Base-by-base conservation (phyloP, 805 yeast genomes). In the Ogataea philodendri region DNA sequence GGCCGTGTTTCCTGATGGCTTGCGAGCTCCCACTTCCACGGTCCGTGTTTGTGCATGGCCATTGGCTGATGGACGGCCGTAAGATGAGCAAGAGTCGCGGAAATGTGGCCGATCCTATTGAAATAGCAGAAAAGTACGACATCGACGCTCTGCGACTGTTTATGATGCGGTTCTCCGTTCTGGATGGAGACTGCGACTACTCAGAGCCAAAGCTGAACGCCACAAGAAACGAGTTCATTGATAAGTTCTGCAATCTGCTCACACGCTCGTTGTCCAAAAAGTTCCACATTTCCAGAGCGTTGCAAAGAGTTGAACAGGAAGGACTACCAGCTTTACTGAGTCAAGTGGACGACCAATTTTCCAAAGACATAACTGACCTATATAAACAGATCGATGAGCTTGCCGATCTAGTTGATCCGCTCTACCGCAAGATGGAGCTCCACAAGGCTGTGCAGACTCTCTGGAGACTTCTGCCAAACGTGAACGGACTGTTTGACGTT, bases 81-180 rank as follows among this genome's bases (percentile, higher is more conserved):
- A 93, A 93, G 55, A 93, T 93, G 98, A 84, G 95, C 32, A 93
- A 93, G 52, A 81, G 94, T 38, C 63, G 79, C 36, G 96, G 97
- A 0, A 93, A 93, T 55, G 97, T 90, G 7, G 94, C 90, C 5
- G 97, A 93, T 52, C 98, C 98, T 0, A 54, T 84, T 13, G 73
- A 65, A n/a, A 68, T 81, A 19, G 66, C 76, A 4, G 66, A 73
- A 0, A 57, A 67, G 26, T 85, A 83, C 50, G 96, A 88, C 0
- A 58, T 69, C n/a, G 93, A 84, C 57, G 61, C 84, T 0, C 62
- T 88, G 26, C 68, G 96, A 44, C 79, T 85, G 60, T 87, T 79
- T 54, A 61, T 93, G 39, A 70, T 81, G 60, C 84, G 81, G 48
- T 81, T 81, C 54, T 81, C 95, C 1, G 78, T 79, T 22, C 60